These are phyloP conservation scores for Geosmithia morbida DNA, from an alignment of 2,329 filamentous ascomycete species.

Conservation along the genomic window DNA sequence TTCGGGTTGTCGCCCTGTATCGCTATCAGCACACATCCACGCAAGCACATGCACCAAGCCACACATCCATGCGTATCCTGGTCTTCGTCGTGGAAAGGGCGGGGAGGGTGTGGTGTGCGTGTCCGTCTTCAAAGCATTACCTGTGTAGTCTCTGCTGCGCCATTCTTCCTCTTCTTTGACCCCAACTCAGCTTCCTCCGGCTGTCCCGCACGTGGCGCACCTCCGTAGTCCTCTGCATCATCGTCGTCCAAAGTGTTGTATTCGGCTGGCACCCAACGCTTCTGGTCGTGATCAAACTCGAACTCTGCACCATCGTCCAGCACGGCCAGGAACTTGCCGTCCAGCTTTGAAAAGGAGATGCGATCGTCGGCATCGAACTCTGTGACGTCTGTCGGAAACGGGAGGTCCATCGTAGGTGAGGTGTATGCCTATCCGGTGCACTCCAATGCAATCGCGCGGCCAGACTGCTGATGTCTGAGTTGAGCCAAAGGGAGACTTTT, in stretches of 20 bases:
- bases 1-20: conserved; percentile 15
- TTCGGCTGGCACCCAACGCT: conserved; percentile 61
- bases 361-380: conserved; percentile 67
- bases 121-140: conserved; percentile 25
- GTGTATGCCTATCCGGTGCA: not conserved
- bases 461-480: not conserved
- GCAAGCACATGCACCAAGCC: not conserved
- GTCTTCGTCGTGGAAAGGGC: not conserved
- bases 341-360: conserved; percentile 74
- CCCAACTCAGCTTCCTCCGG: conserved; percentile 10
- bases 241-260: conserved; percentile 3
- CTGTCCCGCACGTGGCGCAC: conserved; percentile 10
- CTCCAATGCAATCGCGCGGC: not conserved
- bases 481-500: not conserved
- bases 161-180: conserved; percentile 28
- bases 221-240: conserved; percentile 12
- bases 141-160: conserved; percentile 17
- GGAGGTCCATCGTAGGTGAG: conserved; percentile 12
- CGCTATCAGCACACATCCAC: no score
- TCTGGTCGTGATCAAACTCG: conserved; percentile 59
- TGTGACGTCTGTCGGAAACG: conserved; percentile 44
- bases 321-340: conserved; percentile 72
- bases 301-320: conserved; percentile 75
- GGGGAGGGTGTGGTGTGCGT: not conserved
- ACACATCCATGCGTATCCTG: not conserved